Evolutionary conservation across 2,329 filamentous ascomycete genomes (phyloP).

Genomic region (Lasiodiplodia citricola): DNA sequence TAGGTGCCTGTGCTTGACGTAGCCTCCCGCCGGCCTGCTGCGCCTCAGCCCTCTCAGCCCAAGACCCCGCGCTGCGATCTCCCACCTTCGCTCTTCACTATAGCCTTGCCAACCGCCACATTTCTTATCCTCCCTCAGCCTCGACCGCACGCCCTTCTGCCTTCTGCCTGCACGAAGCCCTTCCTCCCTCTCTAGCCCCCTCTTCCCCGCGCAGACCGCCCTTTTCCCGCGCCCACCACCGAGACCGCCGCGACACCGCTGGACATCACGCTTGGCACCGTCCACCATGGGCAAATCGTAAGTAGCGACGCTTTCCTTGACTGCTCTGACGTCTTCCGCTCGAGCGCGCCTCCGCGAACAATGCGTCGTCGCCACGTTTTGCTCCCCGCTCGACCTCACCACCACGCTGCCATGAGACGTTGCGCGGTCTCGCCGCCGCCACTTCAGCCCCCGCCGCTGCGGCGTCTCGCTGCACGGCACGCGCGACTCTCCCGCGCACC

Average conservation of each 20-base stretch:
- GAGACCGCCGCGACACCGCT: slow-evolving; percentile 8
- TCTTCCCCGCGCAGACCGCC: slow-evolving; percentile 1
- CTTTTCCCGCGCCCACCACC: slow-evolving; percentile 18
- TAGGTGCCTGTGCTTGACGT: slow-evolving; percentile 25
- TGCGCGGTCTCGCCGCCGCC: slow-evolving; percentile 21
- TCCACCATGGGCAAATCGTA: slow-evolving; percentile 49
- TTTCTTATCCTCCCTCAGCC: slow-evolving; percentile 1
- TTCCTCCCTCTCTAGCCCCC: slow-evolving; percentile 6
- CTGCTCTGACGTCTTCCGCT: neutral
- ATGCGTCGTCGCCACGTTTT: neutral
- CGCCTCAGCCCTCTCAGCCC: slow-evolving; percentile 28
- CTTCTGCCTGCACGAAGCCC: neutral
- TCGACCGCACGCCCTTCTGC: neutral
- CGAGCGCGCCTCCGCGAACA: neutral
- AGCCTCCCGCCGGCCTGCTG: slow-evolving; percentile 27
- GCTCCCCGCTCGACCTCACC: neutral
- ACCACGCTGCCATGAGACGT: neutral
- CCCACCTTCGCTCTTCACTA: slow-evolving; percentile 24
- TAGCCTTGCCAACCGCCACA: slow-evolving; percentile 18
- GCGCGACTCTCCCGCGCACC: slow-evolving; percentile 29
- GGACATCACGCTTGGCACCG: slow-evolving; percentile 18
- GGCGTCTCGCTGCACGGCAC: slow-evolving; percentile 17
- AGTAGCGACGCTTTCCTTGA: slow-evolving; percentile 31
- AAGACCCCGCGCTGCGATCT: slow-evolving; percentile 26
- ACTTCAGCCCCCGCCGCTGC: slow-evolving; percentile 8